Conservation (phyloP, 108 stramenopile species). For the Nitzschia palea region DNA sequence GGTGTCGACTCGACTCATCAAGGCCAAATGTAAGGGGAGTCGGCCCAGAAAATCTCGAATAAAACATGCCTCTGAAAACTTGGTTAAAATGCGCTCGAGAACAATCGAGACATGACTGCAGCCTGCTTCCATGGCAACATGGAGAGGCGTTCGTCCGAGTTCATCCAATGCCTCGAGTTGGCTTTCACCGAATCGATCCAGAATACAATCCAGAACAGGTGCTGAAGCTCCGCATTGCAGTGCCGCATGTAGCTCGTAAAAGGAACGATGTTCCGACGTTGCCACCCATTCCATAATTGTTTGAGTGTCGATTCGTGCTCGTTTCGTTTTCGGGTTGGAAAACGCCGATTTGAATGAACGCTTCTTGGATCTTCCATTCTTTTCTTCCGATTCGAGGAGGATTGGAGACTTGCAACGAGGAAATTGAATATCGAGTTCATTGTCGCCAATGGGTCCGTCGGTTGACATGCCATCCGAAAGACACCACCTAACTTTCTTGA, state of each 20-base stretch:
- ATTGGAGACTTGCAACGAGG: constrained; percentile 39
- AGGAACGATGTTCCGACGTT: constrained; percentile 17
- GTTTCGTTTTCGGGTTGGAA: background rate
- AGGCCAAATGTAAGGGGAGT: constrained; percentile 42
- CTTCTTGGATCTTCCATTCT: constrained; percentile 3
- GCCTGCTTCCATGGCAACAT: constrained; percentile 25
- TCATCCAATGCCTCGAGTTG: constrained; percentile 27
- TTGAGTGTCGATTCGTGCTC: background rate
- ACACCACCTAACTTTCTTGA: too few species aligned
- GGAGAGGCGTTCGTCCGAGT: constrained; percentile 35
- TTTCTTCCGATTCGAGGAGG: constrained; percentile 9
- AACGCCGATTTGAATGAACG: constrained; percentile 7
- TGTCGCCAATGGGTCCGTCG: too few species aligned
- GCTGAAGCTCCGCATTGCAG: constrained; percentile 33
- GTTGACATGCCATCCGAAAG: too few species aligned
- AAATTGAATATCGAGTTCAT: constrained; percentile 10
- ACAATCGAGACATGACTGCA: constrained; percentile 4
- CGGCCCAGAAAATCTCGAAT: constrained; percentile 31
- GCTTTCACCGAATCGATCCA: constrained; percentile 19
- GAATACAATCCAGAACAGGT: constrained; percentile 28
- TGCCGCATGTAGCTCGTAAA: constrained; percentile 51
- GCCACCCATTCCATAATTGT: background rate
- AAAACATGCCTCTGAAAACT: constrained; percentile 19
- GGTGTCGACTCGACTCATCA: constrained; percentile 26
- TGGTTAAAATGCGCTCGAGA: constrained; percentile 31